These are phyloP conservation scores for Myotisia sp. DNA, from an alignment of 2,329 filamentous ascomycete species.

Conservation along the genomic window DNA sequence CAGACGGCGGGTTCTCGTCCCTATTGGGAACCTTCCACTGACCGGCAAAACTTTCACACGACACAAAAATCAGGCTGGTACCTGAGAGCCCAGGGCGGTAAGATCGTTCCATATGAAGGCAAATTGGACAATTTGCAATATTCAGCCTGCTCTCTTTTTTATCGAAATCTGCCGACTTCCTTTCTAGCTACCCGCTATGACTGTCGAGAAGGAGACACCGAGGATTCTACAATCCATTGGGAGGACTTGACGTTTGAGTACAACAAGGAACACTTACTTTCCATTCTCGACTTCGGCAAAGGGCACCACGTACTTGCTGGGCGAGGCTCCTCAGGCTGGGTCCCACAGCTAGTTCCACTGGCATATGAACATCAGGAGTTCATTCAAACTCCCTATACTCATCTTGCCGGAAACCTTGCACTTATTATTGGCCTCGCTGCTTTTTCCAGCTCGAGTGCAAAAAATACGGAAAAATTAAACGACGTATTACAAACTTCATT, in stretches of 20 bases:
- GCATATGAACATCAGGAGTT: constrained; percentile 9
- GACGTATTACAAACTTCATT: constrained; percentile 9
- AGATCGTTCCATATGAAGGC: too few species aligned
- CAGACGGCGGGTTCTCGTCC: too few species aligned
- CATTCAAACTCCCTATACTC: background rate
- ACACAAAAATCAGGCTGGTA: constrained; percentile 7
- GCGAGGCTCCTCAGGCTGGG: constrained; percentile 11
- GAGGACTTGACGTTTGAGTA: too few species aligned
- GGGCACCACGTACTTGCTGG: constrained; percentile 12
- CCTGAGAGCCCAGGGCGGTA: constrained; percentile 6
- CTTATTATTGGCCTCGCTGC: constrained; percentile 15
- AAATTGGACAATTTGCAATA: too few species aligned
- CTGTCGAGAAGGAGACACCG: too few species aligned
- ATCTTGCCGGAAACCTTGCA: constrained; percentile 13
- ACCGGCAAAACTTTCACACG: background rate
- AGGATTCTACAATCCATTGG: too few species aligned
- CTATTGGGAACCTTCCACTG: constrained; percentile 5
- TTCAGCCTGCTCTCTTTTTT: constrained; percentile 12
- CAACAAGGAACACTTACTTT: too few species aligned
- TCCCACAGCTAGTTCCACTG: constrained; percentile 14
- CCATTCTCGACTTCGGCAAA: constrained; percentile 9
- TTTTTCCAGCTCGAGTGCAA: constrained; percentile 10
- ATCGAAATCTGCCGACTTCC: too few species aligned
- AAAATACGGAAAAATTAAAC: background rate
- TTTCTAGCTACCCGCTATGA: too few species aligned